phyloP scores from a whole-genome alignment of 306 rosid genomes.

The apple (Malus domestica) region ASM211411v1 NC_041801.1:226501-227000 shows the following conservation, averaged over 20 bases:
- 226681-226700: slow-evolving; percentile 22
- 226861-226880: slow-evolving; percentile 77
- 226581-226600: slow-evolving; percentile 60
- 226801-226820: not conserved
- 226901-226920: slow-evolving; percentile 75
- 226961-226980: not conserved
- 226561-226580: slow-evolving; percentile 52
- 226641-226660: slow-evolving; percentile 74
- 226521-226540: slow-evolving; percentile 70
- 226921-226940: slow-evolving; percentile 77
- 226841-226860: slow-evolving; percentile 38
- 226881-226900: slow-evolving; percentile 91
- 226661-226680: slow-evolving; percentile 85
- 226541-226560: slow-evolving; percentile 61
- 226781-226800: not conserved
- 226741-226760: not conserved
- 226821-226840: not conserved
- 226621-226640: slow-evolving; percentile 69
- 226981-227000: not conserved
- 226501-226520: slow-evolving; percentile 65
- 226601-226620: slow-evolving; percentile 64
- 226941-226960: slow-evolving; percentile 79
- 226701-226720: slow-evolving; percentile 16
- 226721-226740: slow-evolving; percentile 1
- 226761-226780: not conserved